Conservation (phyloP, 208 protist species). For the Trypanosoma vivax region DNA sequence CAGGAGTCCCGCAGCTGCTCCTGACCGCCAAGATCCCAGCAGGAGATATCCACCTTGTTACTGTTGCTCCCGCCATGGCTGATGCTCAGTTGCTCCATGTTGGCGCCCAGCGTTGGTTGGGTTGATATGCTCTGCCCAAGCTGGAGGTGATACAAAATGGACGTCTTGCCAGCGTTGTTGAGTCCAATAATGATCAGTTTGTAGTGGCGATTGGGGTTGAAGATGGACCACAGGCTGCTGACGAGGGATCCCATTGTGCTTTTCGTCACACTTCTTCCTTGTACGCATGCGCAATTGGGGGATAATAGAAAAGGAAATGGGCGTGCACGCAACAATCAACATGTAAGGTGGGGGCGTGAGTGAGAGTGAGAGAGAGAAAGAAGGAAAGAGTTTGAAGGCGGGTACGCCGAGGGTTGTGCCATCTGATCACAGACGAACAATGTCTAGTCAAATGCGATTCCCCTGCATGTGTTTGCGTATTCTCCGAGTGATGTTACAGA, state of each 20-base stretch:
- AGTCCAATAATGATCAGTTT: conserved; percentile 93
- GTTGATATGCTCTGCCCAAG: conserved; percentile 95
- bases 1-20: conserved; percentile 88
- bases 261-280: background rate
- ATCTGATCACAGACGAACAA: no score
- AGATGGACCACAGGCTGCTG: conserved; percentile 54
- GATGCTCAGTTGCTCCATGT: conserved; percentile 95
- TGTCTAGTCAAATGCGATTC: no score
- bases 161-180: conserved; percentile 97
- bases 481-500: no score
- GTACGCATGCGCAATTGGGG: background rate
- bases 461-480: no score
- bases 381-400: no score
- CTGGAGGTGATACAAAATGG: conserved; percentile 97
- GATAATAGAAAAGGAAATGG: conserved; percentile 9
- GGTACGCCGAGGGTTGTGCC: no score
- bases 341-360: no score
- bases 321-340: no score
- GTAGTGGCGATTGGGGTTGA: conserved; percentile 47
- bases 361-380: no score
- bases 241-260: conserved; percentile 62
- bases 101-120: conserved; percentile 96
- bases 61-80: conserved; percentile 92
- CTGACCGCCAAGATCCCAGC: conserved; percentile 97
- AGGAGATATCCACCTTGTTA: conserved; percentile 88